Evolutionary conservation across 208 protist genomes (phyloP), one percentile per base, ranked within the genome.

Genomic region (Kentomonas sorsogonicus): DNA sequence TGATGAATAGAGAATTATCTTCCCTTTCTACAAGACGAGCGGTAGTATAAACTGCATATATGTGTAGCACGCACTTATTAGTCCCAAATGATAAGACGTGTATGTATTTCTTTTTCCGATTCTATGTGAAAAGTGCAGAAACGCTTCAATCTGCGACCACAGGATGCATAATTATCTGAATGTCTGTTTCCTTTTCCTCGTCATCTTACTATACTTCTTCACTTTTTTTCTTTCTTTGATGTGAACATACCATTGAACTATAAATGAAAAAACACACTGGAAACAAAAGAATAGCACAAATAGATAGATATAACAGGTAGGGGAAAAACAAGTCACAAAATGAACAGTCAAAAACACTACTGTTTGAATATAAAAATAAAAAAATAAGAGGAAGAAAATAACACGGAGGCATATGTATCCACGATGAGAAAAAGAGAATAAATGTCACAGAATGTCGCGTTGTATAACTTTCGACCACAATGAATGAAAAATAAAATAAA

Each of bases 251-350:
- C 16, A 41, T 11, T 41, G 13, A 16, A 41, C 16, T 18, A 41
- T 18, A 18, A 41, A 16, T 16, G 11, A 16, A 41, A 41, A 41
- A 18, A 16, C 16, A 16, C 38, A 18, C 38, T 41, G 16, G 16
- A 41, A 48, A 20, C 16, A 18, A 48, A 48, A 48, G 7, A 48
- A 48, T 48, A 48, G 25, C 16, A 22, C n/a, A 48, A 48, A 48
- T 27, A 25, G 22, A 48, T 9, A 48, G 22, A 6, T 27, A 48
- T 11, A 11, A 41, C 16, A 41, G 38, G 38, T 18, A 41, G 16
- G 38, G 38, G 38, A 16, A 41, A 41, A 41, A 41, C 13, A 18
- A 41, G 16, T 18, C 38, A 41, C 13, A 41, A 16, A 18, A 41
- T 41, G 11, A 18, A 16, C 38, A 41, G 38, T 41, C 13, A 16